Conservation (phyloP, 495 filamentous ascomycete species). For the Astrothelium subdiscretum region DNA sequence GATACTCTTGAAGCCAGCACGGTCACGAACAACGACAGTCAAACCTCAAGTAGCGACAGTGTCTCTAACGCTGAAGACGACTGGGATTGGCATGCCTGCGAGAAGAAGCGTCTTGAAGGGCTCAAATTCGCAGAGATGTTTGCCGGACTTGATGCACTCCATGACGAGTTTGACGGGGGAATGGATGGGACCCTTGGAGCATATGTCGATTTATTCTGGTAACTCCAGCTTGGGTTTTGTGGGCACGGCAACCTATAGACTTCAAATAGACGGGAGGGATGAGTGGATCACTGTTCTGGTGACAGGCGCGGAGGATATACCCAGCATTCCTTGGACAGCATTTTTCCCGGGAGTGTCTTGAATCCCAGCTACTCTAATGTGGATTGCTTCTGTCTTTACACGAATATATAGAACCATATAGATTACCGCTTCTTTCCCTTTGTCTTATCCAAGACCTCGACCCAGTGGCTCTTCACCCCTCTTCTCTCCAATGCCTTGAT, state of each 20-base stretch:
- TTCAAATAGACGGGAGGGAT: not conserved
- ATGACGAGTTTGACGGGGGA: slow-evolving; percentile 26
- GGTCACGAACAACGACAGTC: slow-evolving; percentile 4
- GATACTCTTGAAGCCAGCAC: slow-evolving; percentile 3
- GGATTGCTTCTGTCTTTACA: too few species aligned
- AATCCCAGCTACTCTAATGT: not conserved
- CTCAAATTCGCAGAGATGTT: slow-evolving; percentile 27
- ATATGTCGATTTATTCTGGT: slow-evolving; percentile 28
- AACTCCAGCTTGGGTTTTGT: not conserved
- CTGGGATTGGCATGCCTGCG: slow-evolving; percentile 33
- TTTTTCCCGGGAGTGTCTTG: too few species aligned
- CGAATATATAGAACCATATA: not conserved
- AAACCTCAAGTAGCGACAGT: slow-evolving; percentile 2
- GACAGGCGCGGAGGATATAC: not conserved
- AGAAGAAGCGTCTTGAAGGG: slow-evolving; percentile 27
- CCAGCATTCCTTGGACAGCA: not conserved
- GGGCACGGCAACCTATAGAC: not conserved
- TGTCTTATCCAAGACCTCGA: slow-evolving; percentile 58
- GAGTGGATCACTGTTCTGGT: not conserved
- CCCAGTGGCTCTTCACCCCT: slow-evolving; percentile 50
- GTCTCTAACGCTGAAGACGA: slow-evolving; percentile 7
- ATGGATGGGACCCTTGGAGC: slow-evolving; percentile 23
- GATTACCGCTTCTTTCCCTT: slow-evolving; percentile 50
- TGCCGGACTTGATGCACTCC: slow-evolving; percentile 23
- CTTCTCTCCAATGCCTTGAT: slow-evolving; percentile 49